Percentiles rank a stretch among this genome's conserved stretches.
These are phyloP conservation scores for Linum usitatissimum DNA, from an alignment of 345 rosid species.

Conservation along the genomic window DNA sequence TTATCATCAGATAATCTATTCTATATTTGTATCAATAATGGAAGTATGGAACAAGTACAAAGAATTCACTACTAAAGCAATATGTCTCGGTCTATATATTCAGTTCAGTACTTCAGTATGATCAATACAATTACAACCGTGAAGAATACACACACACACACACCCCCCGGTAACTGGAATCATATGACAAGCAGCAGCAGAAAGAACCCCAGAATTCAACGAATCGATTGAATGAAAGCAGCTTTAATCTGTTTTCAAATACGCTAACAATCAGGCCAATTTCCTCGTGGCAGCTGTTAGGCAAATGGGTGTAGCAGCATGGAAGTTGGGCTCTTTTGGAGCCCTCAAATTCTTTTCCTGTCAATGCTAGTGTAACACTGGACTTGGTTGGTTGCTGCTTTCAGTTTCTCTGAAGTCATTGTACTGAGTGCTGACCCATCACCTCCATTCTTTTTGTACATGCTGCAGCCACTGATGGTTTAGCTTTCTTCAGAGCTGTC, in stretches of 20 bases:
- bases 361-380: slow-evolving; percentile 19
- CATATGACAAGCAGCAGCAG: background rate
- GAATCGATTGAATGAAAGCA: slow-evolving; percentile 30
- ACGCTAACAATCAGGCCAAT: slow-evolving; percentile 12
- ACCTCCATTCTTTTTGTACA: slow-evolving; percentile 18
- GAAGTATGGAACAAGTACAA: no score
- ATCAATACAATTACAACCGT: no score
- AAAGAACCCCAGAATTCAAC: slow-evolving; percentile 21
- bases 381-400: slow-evolving; percentile 20
- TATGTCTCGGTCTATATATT: no score
- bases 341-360: slow-evolving; percentile 28
- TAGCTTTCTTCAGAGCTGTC: slow-evolving; percentile 24
- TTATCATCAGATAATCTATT: no score
- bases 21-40: no score
- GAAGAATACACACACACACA: background rate
- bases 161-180: background rate
- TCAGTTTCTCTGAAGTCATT: slow-evolving; percentile 5
- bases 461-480: slow-evolving; percentile 26
- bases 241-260: background rate
- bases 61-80: no score
- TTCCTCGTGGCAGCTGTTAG: slow-evolving; percentile 59
- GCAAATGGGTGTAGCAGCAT: slow-evolving; percentile 25
- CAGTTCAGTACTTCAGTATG: no score
- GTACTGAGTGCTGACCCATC: background rate
- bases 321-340: slow-evolving; percentile 58